These are phyloP conservation scores for Kalanchoe fedtschenkoi DNA, from an alignment of 164 flowering plant species.

Conservation along the genomic window DNA sequence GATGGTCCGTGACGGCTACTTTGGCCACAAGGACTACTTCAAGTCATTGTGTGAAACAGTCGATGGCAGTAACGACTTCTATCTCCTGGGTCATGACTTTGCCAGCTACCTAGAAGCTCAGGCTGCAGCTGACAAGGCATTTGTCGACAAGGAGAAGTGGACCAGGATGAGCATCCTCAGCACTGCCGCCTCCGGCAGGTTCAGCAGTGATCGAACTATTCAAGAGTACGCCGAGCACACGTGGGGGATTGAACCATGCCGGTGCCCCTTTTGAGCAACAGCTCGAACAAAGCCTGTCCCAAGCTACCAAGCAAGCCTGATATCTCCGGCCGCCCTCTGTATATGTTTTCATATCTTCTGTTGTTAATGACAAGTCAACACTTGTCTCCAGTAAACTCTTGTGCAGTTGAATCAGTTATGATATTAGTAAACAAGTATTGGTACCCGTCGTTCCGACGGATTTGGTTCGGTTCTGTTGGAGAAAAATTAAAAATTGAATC, in stretches of 20 bases:
- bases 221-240: constrained; percentile 40
- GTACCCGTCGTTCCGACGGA: no score
- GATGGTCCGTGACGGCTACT: constrained; percentile 55
- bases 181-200: constrained; percentile 45
- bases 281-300: background rate
- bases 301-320: background rate
- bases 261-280: constrained; percentile 26
- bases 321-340: no score
- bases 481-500: no score
- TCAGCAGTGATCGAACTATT: constrained; percentile 50
- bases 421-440: no score
- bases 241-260: constrained; percentile 45
- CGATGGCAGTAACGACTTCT: constrained; percentile 36
- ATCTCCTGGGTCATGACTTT: constrained; percentile 51
- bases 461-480: no score
- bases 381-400: no score
- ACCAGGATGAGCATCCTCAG: constrained; percentile 44
- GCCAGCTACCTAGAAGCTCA: constrained; percentile 52
- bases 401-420: no score
- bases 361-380: no score
- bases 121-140: constrained; percentile 49
- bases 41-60: constrained; percentile 38
- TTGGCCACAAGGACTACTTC: constrained; percentile 48
- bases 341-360: no score
- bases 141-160: constrained; percentile 48